Conservation (phyloP, 352 stramenopile species). For the Nothophytophthora sp. region DNA sequence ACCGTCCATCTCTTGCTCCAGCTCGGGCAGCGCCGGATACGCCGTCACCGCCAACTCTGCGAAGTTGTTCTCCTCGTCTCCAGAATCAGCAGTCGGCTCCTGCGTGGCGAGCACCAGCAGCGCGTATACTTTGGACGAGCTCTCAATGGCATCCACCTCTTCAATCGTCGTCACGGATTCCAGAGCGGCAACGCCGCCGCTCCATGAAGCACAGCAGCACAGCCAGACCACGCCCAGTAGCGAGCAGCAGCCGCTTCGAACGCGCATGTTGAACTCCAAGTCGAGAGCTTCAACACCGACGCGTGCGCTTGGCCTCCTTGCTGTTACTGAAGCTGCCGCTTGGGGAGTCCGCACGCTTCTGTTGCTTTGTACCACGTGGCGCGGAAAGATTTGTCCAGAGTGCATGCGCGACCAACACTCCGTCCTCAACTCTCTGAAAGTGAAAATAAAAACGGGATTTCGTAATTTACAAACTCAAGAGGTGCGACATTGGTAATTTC, state of each 20-base stretch:
- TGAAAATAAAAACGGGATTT: too few species aligned
- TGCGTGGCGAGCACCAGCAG: slow-evolving; percentile 32
- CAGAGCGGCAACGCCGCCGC: slow-evolving; percentile 10
- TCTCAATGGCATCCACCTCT: slow-evolving; percentile 29
- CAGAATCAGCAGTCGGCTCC: too few species aligned
- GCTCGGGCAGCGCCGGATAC: slow-evolving; percentile 36
- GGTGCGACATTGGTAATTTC: too few species aligned
- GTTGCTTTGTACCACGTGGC: slow-evolving; percentile 17
- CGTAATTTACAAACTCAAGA: too few species aligned
- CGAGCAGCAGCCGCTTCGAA: slow-evolving; percentile 1
- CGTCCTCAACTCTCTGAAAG: too few species aligned
- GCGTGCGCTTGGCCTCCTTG: slow-evolving; percentile 8
- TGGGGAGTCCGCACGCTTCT: slow-evolving; percentile 8
- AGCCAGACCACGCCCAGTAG: slow-evolving; percentile 20
- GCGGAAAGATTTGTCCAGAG: slow-evolving; percentile 24
- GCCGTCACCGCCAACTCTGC: slow-evolving; percentile 27
- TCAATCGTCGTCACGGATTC: slow-evolving; percentile 22
- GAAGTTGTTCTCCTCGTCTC: slow-evolving; percentile 17
- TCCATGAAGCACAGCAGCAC: slow-evolving; percentile 14
- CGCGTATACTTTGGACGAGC: slow-evolving; percentile 30
- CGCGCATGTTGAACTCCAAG: slow-evolving; percentile 4
- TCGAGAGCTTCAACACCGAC: too few species aligned
- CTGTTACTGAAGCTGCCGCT: slow-evolving; percentile 12
- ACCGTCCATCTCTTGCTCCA: slow-evolving; percentile 47
- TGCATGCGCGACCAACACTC: too few species aligned